These are phyloP conservation scores for Eutrema salsugineum DNA, from an alignment of 441 rosid genomes.

Conservation along the genomic window DNA sequence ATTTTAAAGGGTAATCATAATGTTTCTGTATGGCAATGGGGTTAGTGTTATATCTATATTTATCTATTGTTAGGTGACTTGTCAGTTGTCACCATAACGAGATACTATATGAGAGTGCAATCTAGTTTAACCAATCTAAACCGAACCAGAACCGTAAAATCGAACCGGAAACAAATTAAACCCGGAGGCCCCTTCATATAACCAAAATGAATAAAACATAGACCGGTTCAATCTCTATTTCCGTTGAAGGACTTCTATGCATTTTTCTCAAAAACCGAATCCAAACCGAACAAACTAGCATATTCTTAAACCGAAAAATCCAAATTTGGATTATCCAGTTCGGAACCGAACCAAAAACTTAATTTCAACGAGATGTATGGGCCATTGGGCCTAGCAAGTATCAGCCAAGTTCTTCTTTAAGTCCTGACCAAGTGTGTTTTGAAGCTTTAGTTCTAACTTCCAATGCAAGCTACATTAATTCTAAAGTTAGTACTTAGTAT, in stretches of 20 bases:
- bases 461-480: background rate
- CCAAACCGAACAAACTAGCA: background rate
- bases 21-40: background rate
- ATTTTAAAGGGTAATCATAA: background rate
- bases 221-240: background rate
- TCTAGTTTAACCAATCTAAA: background rate
- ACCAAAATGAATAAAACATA: background rate
- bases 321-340: no score
- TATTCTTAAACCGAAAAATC: background rate
- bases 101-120: background rate
- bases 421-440: background rate
- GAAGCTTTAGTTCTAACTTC: background rate
- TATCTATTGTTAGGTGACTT: background rate
- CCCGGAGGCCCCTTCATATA: background rate
- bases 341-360: background rate
- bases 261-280: background rate
- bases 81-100: background rate
- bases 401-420: no score
- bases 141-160: background rate
- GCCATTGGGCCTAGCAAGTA: no score
- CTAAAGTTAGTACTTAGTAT: background rate
- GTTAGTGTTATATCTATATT: background rate
- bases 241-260: background rate
- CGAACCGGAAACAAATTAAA: background rate
- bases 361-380: no score